These are phyloP conservation scores for Phalaenopsis hybrid DNA, from an alignment of 116 monocot genomes.

Conservation along the genomic window DNA sequence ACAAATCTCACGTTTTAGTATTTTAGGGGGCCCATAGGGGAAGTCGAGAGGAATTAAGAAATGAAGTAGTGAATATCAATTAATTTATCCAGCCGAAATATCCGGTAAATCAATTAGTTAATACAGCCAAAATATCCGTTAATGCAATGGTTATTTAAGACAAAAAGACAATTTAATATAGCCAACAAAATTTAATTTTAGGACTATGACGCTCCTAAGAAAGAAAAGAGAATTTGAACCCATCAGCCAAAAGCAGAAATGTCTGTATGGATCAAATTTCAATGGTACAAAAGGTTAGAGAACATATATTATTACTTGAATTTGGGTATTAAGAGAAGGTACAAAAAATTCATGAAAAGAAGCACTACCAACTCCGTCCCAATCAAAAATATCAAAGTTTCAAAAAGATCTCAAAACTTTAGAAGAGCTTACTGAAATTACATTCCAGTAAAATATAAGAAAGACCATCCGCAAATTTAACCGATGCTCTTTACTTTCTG, in stretches of 20 bases:
- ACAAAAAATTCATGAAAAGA: background rate
- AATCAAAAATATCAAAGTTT: background rate
- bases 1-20: background rate
- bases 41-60: background rate
- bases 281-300: too few species aligned
- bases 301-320: background rate
- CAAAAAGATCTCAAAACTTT: background rate
- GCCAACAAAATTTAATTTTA: too few species aligned
- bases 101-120: constrained; percentile 1
- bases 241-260: too few species aligned
- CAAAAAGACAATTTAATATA: background rate
- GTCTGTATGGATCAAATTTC: too few species aligned
- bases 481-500: background rate
- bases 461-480: background rate
- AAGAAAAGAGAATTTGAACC: too few species aligned
- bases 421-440: background rate
- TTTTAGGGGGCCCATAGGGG: background rate
- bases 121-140: background rate
- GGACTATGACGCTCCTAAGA: too few species aligned
- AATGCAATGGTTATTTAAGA: background rate
- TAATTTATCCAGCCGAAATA: background rate
- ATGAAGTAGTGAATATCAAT: background rate
- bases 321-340: background rate
- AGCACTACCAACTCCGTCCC: background rate
- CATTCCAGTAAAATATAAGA: background rate